Conservation (phyloP, 306 rosid species). For the Fagus crenata region DNA sequence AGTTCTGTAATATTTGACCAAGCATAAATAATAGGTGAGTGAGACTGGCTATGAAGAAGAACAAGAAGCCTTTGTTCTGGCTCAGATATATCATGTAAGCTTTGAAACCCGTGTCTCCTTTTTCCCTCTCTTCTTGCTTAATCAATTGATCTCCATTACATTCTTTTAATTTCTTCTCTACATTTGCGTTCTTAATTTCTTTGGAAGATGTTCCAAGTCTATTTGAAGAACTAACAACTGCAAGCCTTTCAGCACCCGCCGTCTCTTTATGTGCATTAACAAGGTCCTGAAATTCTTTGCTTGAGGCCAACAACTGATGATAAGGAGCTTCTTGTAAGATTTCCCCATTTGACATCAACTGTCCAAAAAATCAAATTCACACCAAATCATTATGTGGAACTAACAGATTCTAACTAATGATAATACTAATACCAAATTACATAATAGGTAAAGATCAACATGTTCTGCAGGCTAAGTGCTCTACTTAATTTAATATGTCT, state of each 20-base stretch:
- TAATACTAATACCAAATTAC: not conserved
- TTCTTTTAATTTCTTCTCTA: slow-evolving; percentile 16
- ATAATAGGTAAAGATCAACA: no score
- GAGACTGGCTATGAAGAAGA: slow-evolving; percentile 26
- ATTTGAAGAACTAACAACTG: not conserved
- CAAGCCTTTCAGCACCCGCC: slow-evolving; percentile 32
- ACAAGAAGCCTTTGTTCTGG: slow-evolving; percentile 43
- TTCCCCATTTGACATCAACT: slow-evolving; percentile 59
- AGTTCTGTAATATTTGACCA: slow-evolving; percentile 44
- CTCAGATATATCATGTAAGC: slow-evolving; percentile 56
- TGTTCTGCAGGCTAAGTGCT: no score
- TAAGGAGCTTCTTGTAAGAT: slow-evolving; percentile 47
- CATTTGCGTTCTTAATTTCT: slow-evolving; percentile 23
- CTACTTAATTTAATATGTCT: not conserved
- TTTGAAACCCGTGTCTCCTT: slow-evolving; percentile 49
- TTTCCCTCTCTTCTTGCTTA: slow-evolving; percentile 56
- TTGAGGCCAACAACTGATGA: slow-evolving; percentile 37
- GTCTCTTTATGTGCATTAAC: slow-evolving; percentile 57
- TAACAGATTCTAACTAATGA: not conserved
- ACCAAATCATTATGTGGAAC: not conserved
- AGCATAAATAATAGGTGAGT: slow-evolving; percentile 26
- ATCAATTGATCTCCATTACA: slow-evolving; percentile 42
- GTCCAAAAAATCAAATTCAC: not conserved
- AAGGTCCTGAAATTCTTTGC: slow-evolving; percentile 55
- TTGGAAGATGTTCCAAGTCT: not conserved